These are phyloP conservation scores for Thraustotheca clavata DNA, from an alignment of 352 stramenopile species.

Conservation along the genomic window DNA sequence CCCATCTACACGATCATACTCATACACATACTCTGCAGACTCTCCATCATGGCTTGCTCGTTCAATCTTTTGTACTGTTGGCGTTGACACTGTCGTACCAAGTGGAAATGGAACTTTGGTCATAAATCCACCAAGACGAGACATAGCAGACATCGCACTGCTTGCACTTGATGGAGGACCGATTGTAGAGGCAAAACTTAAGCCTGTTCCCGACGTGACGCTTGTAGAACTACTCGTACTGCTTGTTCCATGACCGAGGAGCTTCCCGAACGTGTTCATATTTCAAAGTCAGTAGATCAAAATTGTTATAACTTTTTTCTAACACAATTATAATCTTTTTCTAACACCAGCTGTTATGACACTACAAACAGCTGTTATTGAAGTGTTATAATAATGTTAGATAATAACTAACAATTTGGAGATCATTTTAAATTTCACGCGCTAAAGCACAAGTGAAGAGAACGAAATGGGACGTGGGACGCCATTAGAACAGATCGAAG, in stretches of 20 bases:
- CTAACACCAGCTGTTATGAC: too few species aligned
- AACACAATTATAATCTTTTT: too few species aligned
- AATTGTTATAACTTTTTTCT: too few species aligned
- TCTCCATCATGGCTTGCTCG: conserved; percentile 39
- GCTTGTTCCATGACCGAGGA: conserved; percentile 1
- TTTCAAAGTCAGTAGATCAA: conserved; percentile 1
- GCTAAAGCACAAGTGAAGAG: too few species aligned
- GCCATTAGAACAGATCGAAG: conserved; percentile 32
- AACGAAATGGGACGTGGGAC: too few species aligned
- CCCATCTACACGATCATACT: conserved; percentile 77
- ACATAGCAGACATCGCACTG: conserved; percentile 5
- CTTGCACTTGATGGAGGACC: background rate
- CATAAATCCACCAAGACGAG: conserved; percentile 10
- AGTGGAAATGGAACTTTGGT: conserved; percentile 2
- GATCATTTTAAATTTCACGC: too few species aligned
- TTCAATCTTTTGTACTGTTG: background rate
- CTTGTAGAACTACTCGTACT: background rate
- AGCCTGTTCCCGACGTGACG: background rate
- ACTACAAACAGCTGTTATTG: too few species aligned
- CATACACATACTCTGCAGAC: conserved; percentile 69
- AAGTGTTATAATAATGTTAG: too few species aligned
- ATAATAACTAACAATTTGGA: too few species aligned
- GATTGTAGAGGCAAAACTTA: conserved; percentile 3
- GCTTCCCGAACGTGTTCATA: conserved; percentile 19
- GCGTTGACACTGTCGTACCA: background rate